Percentiles rank a stretch among this genome's conserved stretches.
Evolutionary conservation across 306 rosid species (phyloP).

Genomic region (Malus sieversii): DNA sequence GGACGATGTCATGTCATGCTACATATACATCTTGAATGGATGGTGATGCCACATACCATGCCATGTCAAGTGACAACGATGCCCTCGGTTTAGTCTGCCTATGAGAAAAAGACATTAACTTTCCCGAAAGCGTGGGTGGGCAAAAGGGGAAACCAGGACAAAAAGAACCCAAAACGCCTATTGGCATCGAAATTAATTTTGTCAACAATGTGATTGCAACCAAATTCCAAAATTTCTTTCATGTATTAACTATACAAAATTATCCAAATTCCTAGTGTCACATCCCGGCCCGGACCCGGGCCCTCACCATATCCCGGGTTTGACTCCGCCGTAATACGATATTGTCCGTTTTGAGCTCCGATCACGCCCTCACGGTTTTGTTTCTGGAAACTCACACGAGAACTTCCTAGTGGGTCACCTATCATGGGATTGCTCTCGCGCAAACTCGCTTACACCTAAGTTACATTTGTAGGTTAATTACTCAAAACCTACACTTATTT

Average conservation of each 20-base stretch:
- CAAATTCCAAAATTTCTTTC: background rate
- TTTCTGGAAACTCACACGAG: too few species aligned
- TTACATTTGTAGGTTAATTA: too few species aligned
- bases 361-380: too few species aligned
- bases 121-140: constrained; percentile 18
- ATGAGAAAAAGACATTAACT: constrained; percentile 27
- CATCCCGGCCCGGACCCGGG: too few species aligned
- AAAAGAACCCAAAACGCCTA: constrained; percentile 1
- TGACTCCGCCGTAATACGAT: too few species aligned
- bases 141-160: background rate
- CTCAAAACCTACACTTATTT: background rate
- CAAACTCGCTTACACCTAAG: too few species aligned
- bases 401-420: too few species aligned
- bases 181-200: background rate
- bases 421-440: too few species aligned
- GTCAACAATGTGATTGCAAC: background rate
- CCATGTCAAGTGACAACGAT: constrained; percentile 10
- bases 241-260: too few species aligned
- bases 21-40: background rate
- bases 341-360: too few species aligned
- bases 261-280: too few species aligned
- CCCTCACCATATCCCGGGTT: too few species aligned
- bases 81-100: constrained; percentile 27
- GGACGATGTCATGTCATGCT: background rate
- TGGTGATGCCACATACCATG: background rate